Evolutionary conservation across 2,329 filamentous ascomycete species (phyloP), one percentile per base, ranked within the genome.

Genomic region (Ophioceras dolichostomum): DNA sequence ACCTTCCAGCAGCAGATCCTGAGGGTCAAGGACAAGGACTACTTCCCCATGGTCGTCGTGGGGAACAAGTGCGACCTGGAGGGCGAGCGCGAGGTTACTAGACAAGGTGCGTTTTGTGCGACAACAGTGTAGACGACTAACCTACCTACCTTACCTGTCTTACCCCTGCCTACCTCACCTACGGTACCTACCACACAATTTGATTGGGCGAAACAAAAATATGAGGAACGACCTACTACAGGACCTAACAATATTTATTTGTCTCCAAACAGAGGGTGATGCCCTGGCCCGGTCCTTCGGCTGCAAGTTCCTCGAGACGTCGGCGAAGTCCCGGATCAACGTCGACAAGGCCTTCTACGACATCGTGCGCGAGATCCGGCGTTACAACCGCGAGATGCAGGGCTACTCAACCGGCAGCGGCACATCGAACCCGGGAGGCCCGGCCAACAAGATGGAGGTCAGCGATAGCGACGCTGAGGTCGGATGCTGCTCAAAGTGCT

Each of bases 21-120:
- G 50, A 72, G 91, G 50, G 91, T 98, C 53, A 98, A 98, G 74
- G 91, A 96, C 69, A 96, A 94, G 76, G 91, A 98, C 65, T 94
- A 95, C 62, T 98, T 98, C 70, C 91, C 91, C 50, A 96, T 98
- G 70, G 94, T 96, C 41, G 84, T 98, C 32, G 91, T 96, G 30
- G 91, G 87, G 51, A 98, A 98, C 76, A 98, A 98, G 73, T 95
- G 89, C 66, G 91, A 98, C 85, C 67, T 98, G 59, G 89, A 95
- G 55, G 70, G 71, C 50, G 89, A 98, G 65, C 77, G 91, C 55
- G 83, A 89, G 53, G 91, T 98, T 42, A 83, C 85, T 46, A 80
- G 82, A 67, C 80, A 93, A 76, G 89, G 89, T 94, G 73, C 46
- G 77, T 5, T 18, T 33, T 20, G 28, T 10, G n/a, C n/a, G n/a